Percentiles rank a stretch among this genome's conserved stretches.
These are phyloP conservation scores for Globisporangium uncinulatum DNA, from an alignment of 352 stramenopile species.

Conservation along the genomic window DNA sequence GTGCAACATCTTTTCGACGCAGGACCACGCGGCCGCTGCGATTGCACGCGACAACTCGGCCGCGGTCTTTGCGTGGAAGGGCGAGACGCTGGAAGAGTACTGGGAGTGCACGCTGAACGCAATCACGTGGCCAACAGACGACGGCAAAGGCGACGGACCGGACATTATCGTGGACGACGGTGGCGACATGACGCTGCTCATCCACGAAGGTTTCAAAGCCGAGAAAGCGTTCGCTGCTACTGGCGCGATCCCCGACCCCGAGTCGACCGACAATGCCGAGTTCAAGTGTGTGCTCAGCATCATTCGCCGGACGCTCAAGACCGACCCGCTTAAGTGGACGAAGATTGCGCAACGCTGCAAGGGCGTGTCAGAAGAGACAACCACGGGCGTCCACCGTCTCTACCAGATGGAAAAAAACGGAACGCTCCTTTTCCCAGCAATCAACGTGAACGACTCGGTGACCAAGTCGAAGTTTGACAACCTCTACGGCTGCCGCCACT, in stretches of 20 bases:
- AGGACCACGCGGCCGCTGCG: constrained; percentile 97
- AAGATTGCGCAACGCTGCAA: constrained; percentile 94
- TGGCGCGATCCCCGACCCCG: constrained; percentile 92
- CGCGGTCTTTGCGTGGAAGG: constrained; percentile 98
- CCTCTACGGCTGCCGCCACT: constrained; percentile 99
- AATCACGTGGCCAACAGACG: constrained; percentile 94
- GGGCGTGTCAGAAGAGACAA: constrained; percentile 98
- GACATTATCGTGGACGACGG: constrained; percentile 99
- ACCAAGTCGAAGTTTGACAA: constrained; percentile 99
- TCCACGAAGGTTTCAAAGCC: constrained; percentile 98
- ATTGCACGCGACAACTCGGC: constrained; percentile 94
- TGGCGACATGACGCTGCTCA: constrained; percentile 98
- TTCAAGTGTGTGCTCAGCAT: constrained; percentile 99
- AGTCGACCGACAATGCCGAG: constrained; percentile 95
- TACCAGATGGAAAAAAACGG: constrained; percentile 98
- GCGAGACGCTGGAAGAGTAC: constrained; percentile 97
- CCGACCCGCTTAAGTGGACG: constrained; percentile 96
- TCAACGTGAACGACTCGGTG: constrained; percentile 99
- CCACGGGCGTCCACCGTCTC: constrained; percentile 96
- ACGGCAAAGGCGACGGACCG: constrained; percentile 95
- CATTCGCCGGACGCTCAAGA: constrained; percentile 92
- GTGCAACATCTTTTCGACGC: constrained; percentile 99
- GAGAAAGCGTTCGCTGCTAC: constrained; percentile 93
- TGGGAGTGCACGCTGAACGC: constrained; percentile 99
- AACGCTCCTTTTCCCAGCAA: constrained; percentile 95